Base-by-base conservation (phyloP, 2,329 filamentous ascomycete species). In the Purpureocillium takamizusanense region DNA sequence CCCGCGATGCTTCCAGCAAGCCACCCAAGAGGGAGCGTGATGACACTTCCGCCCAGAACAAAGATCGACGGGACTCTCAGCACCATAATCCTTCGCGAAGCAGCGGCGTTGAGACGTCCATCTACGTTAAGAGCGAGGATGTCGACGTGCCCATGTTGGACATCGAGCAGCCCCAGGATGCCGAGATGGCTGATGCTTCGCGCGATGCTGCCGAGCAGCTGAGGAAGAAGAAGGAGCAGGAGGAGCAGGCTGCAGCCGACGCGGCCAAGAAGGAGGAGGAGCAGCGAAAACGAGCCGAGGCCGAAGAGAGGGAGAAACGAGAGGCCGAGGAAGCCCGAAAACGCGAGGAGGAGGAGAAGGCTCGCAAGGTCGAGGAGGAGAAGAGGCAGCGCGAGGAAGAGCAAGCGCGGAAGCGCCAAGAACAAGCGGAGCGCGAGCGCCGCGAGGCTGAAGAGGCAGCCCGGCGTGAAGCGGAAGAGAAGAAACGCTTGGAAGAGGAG, bases 81-180 rank as follows among this genome's bases (percentile, higher is more conserved):
- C 62, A 65, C 3, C 62, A 62, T 35, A 66, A 71, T 21, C 57
- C 55, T 3, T 53, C 57, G 13, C 71, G 68, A 44, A 57, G 58
- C 2, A 52, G 49, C 9, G 52, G 60, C 2, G 56, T 59, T 4
- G 72, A 75, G 31, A 72, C 69, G 48, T 53, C 58, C 13, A 72
- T 76, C n/a, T 67, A 69, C 35, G 71, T 78, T 31, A 76, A 76
- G 46, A 70, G 70, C 1, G 74, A 78, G 43, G 73, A 77, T 39
- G 52, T 61, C 2, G 75, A 78, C 39, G 53, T 74, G 8, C 71
- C 74, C 15, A 78, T 78, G 74, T 60, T 58, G 2, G 74, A 78
- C 44, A 66, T 62, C 2, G 59, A 58, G 32, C 50, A 49, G 11
- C 49, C 52, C 4, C 53, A 53, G 30, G 51, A 51, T 14, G 43